Evolutionary conservation across 495 filamentous ascomycete species (phyloP).

Genomic region (Venustampulla echinocandica): DNA sequence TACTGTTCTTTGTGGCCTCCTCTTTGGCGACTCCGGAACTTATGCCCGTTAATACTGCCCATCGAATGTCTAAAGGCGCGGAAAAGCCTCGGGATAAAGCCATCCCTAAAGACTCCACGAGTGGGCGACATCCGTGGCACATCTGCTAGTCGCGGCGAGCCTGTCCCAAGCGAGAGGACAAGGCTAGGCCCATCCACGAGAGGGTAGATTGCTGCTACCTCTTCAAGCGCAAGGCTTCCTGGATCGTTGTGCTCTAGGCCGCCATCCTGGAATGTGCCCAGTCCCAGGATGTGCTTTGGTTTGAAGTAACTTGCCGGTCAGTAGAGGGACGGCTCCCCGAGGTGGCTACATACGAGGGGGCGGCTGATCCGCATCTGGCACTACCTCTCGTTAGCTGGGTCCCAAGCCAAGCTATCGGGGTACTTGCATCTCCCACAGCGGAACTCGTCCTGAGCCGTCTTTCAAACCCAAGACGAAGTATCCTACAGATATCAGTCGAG

Average conservation of each 20-base stretch:
- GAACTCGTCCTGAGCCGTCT: constrained; percentile 2
- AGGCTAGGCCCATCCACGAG: constrained; percentile 21
- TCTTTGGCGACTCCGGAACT: neutral
- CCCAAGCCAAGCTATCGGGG: neutral
- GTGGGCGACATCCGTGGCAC: neutral
- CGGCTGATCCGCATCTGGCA: constrained; percentile 17
- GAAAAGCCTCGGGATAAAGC: neutral
- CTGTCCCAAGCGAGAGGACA: constrained; percentile 30
- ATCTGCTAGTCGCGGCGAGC: constrained; percentile 5
- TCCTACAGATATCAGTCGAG: constrained; percentile 1
- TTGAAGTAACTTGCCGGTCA: constrained; percentile 23
- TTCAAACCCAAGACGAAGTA: constrained; percentile 9
- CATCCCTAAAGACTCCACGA: neutral
- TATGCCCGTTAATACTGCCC: neutral
- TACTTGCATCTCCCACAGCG: constrained; percentile 21
- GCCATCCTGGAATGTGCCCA: constrained; percentile 32
- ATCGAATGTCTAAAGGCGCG: neutral
- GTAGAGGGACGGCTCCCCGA: neutral
- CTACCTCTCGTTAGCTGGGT: constrained; percentile 5
- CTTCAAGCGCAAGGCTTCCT: constrained; percentile 22
- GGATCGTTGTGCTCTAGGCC: constrained; percentile 31
- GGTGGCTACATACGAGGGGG: constrained; percentile 8
- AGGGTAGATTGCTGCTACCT: constrained; percentile 27
- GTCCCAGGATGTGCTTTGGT: constrained; percentile 23
- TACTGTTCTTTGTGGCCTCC: constrained; percentile 6